A percentile compares a stretch with the other conserved stretches of the same genome.
These are phyloP conservation scores for Saposhnikovia divaricata DNA, from an alignment of 129 eudicot genomes.

Conservation along the genomic window DNA sequence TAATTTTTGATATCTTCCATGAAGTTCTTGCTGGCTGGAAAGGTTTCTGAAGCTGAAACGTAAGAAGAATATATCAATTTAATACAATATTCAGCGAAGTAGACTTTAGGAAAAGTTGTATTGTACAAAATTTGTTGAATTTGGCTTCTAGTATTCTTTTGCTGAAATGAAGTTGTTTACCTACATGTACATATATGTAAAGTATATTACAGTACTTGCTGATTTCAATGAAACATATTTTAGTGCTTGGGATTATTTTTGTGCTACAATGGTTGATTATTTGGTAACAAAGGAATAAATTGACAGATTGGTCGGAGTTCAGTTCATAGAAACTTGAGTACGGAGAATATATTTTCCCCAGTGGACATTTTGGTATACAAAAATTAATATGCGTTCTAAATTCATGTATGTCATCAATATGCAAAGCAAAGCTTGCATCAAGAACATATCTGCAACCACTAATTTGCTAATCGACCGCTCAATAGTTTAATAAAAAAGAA, in stretches of 20 bases:
- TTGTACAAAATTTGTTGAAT: conserved; percentile 30
- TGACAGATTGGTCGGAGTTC: not conserved
- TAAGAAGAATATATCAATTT: not conserved
- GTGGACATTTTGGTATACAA: not conserved
- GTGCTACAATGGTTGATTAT: conserved; percentile 4
- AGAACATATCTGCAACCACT: not conserved
- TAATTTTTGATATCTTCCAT: conserved; percentile 67
- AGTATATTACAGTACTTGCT: conserved; percentile 14
- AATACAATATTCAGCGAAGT: conserved; percentile 15
- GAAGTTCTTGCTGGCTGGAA: conserved; percentile 92
- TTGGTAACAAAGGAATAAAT: not conserved
- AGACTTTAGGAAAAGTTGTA: conserved; percentile 23
- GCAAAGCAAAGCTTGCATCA: not conserved
- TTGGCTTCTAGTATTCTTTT: conserved; percentile 19
- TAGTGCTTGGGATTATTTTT: not conserved
- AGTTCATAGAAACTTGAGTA: not conserved
- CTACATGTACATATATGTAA: conserved; percentile 24
- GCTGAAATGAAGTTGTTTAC: conserved; percentile 23
- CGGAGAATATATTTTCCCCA: not conserved
- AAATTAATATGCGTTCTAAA: not conserved
- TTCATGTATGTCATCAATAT: not conserved
- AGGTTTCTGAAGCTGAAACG: conserved; percentile 50
- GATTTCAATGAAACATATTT: conserved; percentile 22
- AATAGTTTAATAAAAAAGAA: not conserved
- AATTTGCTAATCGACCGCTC: not conserved